Base-by-base conservation (phyloP, 805 yeast species). In the Cyberlindnera japonica region DNA sequence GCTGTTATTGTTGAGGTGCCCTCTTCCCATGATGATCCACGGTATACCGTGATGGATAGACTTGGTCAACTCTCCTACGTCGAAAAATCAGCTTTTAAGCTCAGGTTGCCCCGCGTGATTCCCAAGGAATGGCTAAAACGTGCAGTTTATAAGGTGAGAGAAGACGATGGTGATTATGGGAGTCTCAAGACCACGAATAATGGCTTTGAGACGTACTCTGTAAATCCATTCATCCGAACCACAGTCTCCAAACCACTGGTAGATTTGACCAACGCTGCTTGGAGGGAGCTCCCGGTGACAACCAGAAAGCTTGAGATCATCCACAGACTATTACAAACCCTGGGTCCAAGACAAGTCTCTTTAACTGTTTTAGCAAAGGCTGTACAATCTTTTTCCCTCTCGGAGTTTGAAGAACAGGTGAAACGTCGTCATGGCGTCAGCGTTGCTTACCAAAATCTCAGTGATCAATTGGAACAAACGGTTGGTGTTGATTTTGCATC, bases 1-100 rank as follows among this genome's bases (percentile, higher is more conserved):
- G 72, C 75, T 20, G 72, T 81, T 36, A 70, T 83, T 24, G 78
- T 72, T 1, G 73, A 68, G 19, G 58, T 75, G 19, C 90, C 90
- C 0, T 48, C 54, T 5, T 55, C 63, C 5, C 55, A 73, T 3
- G 63, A 64, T 14, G 81, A 79, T 33, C 74, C 77, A 19, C 61
- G 79, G 23, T 82, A 75, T 49, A 74, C 85, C 0, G 69, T 79
- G 44, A 64, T 79, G 36, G 72, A 74, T 39, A 67, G 69, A 22
- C 71, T 71, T 41, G 93, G 93, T 9, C 76, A 71, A 33, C 59
- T 83, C 13, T 50, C 63, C 3, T 81, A 72, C 60, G 67, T 68
- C 2, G 63, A 73, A 11, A 72, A 69, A 41, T 57, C 64, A 15
- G 57, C 61, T 13, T 68, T 82, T 38, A 63, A 65, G 26, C 51